A percentile compares a stretch with the other conserved stretches of the same genome.
phyloP scores from a whole-genome alignment of 2,329 filamentous ascomycete genomes.

The Colletotrichum spinosum region DNA sequence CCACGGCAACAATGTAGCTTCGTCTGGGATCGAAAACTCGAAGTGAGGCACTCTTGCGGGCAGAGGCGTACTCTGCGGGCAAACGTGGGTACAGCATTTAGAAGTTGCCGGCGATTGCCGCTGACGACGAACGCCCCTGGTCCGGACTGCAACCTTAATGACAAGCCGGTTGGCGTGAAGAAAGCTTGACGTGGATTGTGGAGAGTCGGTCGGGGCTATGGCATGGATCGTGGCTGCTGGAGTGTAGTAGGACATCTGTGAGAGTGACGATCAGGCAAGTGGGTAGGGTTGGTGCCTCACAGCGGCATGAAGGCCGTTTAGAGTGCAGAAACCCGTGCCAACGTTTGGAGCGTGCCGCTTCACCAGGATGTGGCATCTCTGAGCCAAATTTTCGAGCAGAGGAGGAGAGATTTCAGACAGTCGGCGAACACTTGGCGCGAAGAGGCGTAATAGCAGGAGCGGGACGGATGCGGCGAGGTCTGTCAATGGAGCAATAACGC shows the following conservation, averaged over 20 bases:
- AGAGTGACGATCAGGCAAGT: slow-evolving; percentile 35
- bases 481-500: slow-evolving; percentile 1
- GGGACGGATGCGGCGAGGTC: slow-evolving; percentile 19
- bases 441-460: slow-evolving; percentile 8
- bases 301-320: slow-evolving; percentile 28
- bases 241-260: slow-evolving; percentile 22
- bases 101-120: slow-evolving; percentile 4
- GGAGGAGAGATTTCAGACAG: slow-evolving; percentile 4
- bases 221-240: slow-evolving; percentile 18
- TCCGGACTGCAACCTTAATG: slow-evolving; percentile 22
- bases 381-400: background rate
- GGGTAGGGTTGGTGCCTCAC: slow-evolving; percentile 30
- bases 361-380: slow-evolving; percentile 28
- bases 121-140: slow-evolving; percentile 8
- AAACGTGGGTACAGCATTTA: background rate
- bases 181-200: slow-evolving; percentile 27
- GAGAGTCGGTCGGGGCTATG: slow-evolving; percentile 4
- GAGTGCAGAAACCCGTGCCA: slow-evolving; percentile 31
- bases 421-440: slow-evolving; percentile 13
- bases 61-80: background rate
- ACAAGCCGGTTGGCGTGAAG: slow-evolving; percentile 19
- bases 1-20: background rate
- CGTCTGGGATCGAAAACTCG: slow-evolving; percentile 19
- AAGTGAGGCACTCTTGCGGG: slow-evolving; percentile 8
- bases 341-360: slow-evolving; percentile 29